Percentiles rank a stretch among this genome's conserved stretches.
phyloP scores from a whole-genome alignment of 768 basidiomycete genomes.

The Pisolithus tinctorius region DNA sequence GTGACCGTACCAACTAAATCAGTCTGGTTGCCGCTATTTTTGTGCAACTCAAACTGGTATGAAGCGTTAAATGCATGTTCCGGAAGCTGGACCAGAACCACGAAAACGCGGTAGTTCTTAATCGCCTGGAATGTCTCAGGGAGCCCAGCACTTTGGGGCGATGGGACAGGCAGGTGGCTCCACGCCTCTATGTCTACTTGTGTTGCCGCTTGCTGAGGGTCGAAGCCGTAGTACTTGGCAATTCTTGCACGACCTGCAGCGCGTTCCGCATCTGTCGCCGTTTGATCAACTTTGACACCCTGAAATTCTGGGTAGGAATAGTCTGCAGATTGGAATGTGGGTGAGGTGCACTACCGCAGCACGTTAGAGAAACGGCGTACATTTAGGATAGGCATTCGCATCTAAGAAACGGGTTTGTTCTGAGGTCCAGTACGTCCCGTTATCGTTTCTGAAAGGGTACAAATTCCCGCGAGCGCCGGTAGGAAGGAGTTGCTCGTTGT shows the following conservation, averaged over 20 bases:
- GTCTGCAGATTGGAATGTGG: conserved; percentile 5
- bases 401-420: conserved; percentile 20
- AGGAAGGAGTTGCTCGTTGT: conserved; percentile 17
- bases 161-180: conserved; percentile 15
- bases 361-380: conserved; percentile 2
- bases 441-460: conserved; percentile 17
- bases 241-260: conserved; percentile 16
- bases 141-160: conserved; percentile 1
- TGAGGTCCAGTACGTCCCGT: conserved; percentile 20
- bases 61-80: conserved; percentile 19
- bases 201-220: conserved; percentile 12
- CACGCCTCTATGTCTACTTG: conserved; percentile 2
- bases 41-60: conserved; percentile 18
- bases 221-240: conserved; percentile 17
- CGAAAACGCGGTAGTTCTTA: conserved; percentile 19
- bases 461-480: conserved; percentile 13
- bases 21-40: conserved; percentile 2
- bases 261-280: conserved; percentile 7
- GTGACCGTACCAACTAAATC: conserved; percentile 13
- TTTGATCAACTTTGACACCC: conserved; percentile 21
- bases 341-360: too few species aligned
- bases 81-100: conserved; percentile 17
- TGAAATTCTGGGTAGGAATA: conserved; percentile 22
- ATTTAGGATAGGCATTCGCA: conserved; percentile 14
- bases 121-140: conserved; percentile 13